Conservation (phyloP, 768 basidiomycete genomes). For the Agaricus sinodeliciosus region DNA sequence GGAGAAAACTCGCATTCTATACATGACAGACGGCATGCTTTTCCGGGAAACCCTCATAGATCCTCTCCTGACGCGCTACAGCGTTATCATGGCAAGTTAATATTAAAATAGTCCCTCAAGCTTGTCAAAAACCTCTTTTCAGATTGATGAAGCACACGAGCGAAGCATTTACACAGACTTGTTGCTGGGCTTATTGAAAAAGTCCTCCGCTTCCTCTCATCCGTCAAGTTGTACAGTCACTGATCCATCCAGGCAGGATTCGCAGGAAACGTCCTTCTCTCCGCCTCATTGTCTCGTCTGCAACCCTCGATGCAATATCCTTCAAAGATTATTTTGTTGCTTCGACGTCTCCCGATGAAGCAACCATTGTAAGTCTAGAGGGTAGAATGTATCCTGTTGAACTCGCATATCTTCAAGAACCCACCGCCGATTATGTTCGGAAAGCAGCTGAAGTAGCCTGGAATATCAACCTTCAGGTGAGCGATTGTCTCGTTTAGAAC, state of each 20-base stretch:
- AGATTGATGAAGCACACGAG: conserved; percentile 99
- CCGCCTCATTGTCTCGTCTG: conserved; percentile 89
- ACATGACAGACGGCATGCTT: conserved; percentile 98
- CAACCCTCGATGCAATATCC: conserved; percentile 88
- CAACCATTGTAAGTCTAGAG: conserved; percentile 83
- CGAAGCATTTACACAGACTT: conserved; percentile 94
- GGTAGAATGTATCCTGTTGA: conserved; percentile 96
- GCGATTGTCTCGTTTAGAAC: conserved; percentile 3
- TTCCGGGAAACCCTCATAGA: conserved; percentile 92
- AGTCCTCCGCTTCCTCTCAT: conserved; percentile 39
- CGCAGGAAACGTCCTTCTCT: conserved; percentile 86
- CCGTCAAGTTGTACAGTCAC: not conserved
- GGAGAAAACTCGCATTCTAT: conserved; percentile 81
- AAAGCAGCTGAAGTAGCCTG: conserved; percentile 80
- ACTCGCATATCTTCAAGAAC: conserved; percentile 77
- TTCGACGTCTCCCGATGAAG: conserved; percentile 55
- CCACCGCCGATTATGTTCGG: conserved; percentile 73
- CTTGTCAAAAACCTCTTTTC: conserved; percentile 2
- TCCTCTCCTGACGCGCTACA: conserved; percentile 86
- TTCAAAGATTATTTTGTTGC: conserved; percentile 87
- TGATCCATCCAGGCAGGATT: conserved; percentile 48
- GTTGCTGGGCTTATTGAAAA: conserved; percentile 86
- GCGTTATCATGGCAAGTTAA: conserved; percentile 80
- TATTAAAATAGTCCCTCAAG: conserved; percentile 4
- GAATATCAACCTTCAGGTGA: conserved; percentile 75